A percentile compares a stretch with the other conserved stretches of the same genome.
These are phyloP conservation scores for Solanum paucissectum DNA, from an alignment of 257 asterid species.

Conservation along the genomic window DNA sequence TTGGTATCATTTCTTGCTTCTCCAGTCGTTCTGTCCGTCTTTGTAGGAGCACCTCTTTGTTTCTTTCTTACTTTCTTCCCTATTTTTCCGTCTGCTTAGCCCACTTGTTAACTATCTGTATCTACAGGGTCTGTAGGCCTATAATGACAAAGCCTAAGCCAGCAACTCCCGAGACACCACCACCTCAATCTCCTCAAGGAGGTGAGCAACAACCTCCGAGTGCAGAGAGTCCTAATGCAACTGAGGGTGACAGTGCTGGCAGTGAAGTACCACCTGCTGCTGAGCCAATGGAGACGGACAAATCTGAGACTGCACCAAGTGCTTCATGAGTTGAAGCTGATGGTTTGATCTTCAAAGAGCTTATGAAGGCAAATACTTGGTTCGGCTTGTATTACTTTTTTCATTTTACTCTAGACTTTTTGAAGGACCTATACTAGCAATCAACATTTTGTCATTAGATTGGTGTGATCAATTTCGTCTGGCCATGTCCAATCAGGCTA, in stretches of 20 bases:
- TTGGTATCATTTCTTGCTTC: not conserved
- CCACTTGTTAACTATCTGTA: not conserved
- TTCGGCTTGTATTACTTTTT: not conserved
- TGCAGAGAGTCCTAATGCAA: conserved; percentile 13
- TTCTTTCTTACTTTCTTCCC: not conserved
- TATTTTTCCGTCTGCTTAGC: not conserved
- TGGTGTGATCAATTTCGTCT: not conserved
- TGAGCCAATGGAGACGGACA: conserved; percentile 74
- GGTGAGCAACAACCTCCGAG: conserved; percentile 43
- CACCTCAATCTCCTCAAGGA: conserved; percentile 43
- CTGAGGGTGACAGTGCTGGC: conserved; percentile 8
- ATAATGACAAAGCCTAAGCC: conserved; percentile 80
- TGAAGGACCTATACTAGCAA: not conserved
- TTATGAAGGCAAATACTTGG: not conserved
- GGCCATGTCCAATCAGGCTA: not conserved
- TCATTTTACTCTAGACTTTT: not conserved
- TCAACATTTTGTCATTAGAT: not conserved
- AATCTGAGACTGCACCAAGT: conserved; percentile 26
- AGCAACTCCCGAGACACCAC: conserved; percentile 44
- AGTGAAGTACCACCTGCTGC: conserved; percentile 24
- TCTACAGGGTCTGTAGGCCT: conserved; percentile 71
- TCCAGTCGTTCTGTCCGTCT: not conserved
- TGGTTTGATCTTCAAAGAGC: not conserved
- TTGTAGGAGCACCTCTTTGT: not conserved
- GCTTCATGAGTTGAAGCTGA: conserved; percentile 3